These are phyloP conservation scores for Tanacetum coccineum DNA, from an alignment of 129 eudicot species.

Conservation along the genomic window DNA sequence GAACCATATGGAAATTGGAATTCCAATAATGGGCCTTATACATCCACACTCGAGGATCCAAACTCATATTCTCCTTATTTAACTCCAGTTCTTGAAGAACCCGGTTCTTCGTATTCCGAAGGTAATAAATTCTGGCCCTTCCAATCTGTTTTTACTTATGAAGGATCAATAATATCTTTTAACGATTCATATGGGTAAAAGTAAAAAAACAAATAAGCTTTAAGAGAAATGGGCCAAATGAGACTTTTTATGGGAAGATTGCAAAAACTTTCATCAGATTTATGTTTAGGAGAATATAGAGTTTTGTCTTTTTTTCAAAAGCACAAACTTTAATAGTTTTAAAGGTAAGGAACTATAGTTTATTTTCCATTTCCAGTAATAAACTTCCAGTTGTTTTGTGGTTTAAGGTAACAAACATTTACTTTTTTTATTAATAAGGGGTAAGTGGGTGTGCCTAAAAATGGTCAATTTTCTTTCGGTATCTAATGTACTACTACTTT, in stretches of 20 bases:
- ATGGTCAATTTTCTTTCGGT: no score
- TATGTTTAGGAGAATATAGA: background rate
- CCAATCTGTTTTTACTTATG: slow-evolving; percentile 15
- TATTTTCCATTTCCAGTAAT: no score
- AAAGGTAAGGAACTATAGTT: no score
- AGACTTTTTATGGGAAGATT: no score
- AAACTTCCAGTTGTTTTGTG: no score
- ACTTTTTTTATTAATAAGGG: no score
- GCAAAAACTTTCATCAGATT: no score
- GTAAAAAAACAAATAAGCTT: background rate
- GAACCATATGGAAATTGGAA: slow-evolving; percentile 60
- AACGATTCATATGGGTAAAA: background rate
- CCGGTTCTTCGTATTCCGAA: slow-evolving; percentile 87
- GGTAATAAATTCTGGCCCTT: slow-evolving; percentile 39
- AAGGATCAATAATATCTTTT: background rate
- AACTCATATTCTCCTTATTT: slow-evolving; percentile 71
- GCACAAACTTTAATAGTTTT: no score
- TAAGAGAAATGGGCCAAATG: background rate
- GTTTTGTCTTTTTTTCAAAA: background rate
- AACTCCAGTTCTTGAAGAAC: slow-evolving; percentile 93
- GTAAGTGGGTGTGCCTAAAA: no score
- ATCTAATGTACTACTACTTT: no score
- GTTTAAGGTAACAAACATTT: no score
- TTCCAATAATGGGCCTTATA: slow-evolving; percentile 42
- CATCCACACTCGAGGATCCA: slow-evolving; percentile 54